Conservation (phyloP, 768 basidiomycete genomes). For the Leccinum ochraceum region DNA sequence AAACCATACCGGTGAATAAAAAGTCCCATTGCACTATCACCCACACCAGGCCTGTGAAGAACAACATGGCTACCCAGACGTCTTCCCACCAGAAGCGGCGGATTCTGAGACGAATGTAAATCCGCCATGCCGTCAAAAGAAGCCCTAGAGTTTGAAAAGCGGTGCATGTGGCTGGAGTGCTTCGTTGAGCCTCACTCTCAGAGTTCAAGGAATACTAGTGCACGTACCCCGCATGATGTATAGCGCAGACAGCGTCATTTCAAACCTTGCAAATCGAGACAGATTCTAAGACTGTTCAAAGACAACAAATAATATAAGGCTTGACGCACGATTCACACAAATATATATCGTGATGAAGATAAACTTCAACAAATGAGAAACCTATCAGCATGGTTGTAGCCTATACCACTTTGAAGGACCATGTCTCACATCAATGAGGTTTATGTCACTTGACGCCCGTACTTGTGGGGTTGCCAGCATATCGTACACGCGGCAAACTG, state of each 20-base stretch:
- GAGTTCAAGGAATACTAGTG: neutral
- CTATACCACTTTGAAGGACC: neutral
- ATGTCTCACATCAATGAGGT: neutral
- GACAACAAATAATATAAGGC: neutral
- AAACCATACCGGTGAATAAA: neutral
- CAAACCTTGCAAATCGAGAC: neutral
- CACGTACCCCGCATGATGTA: neutral
- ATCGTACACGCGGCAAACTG: neutral
- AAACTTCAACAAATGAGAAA: neutral
- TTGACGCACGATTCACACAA: neutral
- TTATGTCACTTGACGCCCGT: neutral
- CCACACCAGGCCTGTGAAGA: conserved; percentile 15
- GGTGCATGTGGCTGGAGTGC: neutral
- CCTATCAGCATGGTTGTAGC: neutral
- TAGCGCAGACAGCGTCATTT: neutral
- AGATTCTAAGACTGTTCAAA: too few relatives aligned
- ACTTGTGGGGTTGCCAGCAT: neutral
- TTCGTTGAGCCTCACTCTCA: neutral
- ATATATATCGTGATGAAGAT: neutral
- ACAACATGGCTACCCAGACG: neutral
- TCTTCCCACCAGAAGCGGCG: conserved; percentile 9
- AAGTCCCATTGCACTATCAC: conserved; percentile 13
- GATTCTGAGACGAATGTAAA: conserved; percentile 19
- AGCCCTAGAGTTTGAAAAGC: conserved; percentile 8
- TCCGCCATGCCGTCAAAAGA: conserved; percentile 20